phyloP scores from a whole-genome alignment of 1,284 basidiomycete genomes.

The Ceratobasidium sp. region DNA sequence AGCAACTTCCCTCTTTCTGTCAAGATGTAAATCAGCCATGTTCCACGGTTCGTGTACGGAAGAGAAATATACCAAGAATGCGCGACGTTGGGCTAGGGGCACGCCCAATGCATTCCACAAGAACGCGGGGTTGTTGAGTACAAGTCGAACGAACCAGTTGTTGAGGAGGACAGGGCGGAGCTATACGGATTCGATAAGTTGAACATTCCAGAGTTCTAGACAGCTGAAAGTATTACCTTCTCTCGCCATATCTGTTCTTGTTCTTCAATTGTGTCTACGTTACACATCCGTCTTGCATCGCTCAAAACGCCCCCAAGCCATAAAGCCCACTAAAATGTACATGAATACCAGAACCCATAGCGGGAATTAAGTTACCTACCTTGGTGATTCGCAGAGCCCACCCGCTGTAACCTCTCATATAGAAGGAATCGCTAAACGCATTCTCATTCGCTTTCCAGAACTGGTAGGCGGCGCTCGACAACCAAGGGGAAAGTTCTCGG shows the following conservation, averaged over 20 bases:
- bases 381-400: conserved; percentile 71
- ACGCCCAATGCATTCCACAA: conserved; percentile 89
- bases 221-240: conserved; percentile 57
- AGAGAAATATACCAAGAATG: conserved; percentile 58
- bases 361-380: neutral
- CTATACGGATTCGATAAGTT: conserved; percentile 46
- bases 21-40: neutral
- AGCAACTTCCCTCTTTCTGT: conserved; percentile 45
- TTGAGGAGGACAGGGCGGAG: conserved; percentile 72
- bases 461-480: conserved; percentile 80
- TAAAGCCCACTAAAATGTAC: conserved; percentile 64
- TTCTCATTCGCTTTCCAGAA: conserved; percentile 79
- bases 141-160: conserved; percentile 72
- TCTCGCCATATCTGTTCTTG: conserved; percentile 76
- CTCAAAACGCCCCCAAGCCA: conserved; percentile 68
- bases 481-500: conserved; percentile 73
- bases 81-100: conserved; percentile 79
- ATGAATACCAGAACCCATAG: conserved; percentile 54
- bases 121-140: conserved; percentile 72
- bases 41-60: neutral
- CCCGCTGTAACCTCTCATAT: conserved; percentile 80
- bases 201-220: conserved; percentile 50
- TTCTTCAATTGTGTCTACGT: conserved; percentile 68
- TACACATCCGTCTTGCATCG: conserved; percentile 70
- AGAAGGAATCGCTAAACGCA: conserved; percentile 77